Evolutionary conservation across 2,329 filamentous ascomycete genomes (phyloP).

Genomic region (Purpureocillium lavendulum): DNA sequence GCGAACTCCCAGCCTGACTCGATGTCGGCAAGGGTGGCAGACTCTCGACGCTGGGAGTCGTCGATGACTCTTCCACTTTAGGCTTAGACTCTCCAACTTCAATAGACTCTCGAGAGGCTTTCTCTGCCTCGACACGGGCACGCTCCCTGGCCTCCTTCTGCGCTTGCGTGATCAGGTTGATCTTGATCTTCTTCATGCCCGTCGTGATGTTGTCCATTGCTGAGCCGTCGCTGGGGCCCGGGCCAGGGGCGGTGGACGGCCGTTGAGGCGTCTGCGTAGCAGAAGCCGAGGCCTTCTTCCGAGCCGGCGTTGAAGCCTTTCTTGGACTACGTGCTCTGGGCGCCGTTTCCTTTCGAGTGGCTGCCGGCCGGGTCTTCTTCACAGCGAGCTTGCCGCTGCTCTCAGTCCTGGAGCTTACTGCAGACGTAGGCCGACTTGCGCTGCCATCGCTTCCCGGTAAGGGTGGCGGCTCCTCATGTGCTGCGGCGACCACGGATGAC

Average conservation of each 20-base stretch:
- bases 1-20: too few relatives aligned
- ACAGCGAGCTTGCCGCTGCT: constrained; percentile 35
- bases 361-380: constrained; percentile 50
- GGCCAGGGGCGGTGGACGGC: constrained; percentile 3
- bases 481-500: constrained; percentile 24
- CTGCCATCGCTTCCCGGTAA: constrained; percentile 2
- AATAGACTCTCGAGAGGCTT: constrained; percentile 2
- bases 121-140: constrained; percentile 15
- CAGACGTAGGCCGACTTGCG: constrained; percentile 25
- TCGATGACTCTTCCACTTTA: not conserved
- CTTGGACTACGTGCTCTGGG: constrained; percentile 24
- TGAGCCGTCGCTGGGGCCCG: constrained; percentile 7
- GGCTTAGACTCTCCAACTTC: not conserved
- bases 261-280: constrained; percentile 7
- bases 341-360: constrained; percentile 33
- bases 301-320: constrained; percentile 21
- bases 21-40: too few relatives aligned
- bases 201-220: constrained; percentile 47
- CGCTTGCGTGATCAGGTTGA: constrained; percentile 51
- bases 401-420: constrained; percentile 29
- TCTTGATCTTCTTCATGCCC: constrained; percentile 55
- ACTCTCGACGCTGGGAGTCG: too few relatives aligned
- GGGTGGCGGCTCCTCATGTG: constrained; percentile 9
- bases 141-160: constrained; percentile 45
- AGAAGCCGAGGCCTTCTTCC: constrained; percentile 8